Evolutionary conservation across 2,329 filamentous ascomycete genomes (phyloP), one percentile per base, ranked within the genome.

Genomic region (Aspergillus proliferans): DNA sequence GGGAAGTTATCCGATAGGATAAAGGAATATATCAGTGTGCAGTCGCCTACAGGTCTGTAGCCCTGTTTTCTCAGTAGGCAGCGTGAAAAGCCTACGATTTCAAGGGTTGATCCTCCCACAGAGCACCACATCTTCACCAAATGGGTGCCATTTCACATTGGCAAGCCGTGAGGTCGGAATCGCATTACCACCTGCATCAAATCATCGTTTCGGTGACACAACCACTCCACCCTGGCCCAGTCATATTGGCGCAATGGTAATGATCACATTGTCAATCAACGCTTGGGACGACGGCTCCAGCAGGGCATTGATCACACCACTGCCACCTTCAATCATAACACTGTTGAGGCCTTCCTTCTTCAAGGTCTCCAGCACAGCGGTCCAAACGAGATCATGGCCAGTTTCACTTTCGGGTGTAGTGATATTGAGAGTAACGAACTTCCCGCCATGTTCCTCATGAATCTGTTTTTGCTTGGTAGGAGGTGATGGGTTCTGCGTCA

Each of bases 241-340:
- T 84, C 88, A 96, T 0, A 83, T 88, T 4, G 91, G 91, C 2
- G 91, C 89, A 61, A 96, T 84, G 0, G 92, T 96, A 43, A 96
- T 76, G 61, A 96, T 86, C 41, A 95, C 84, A 3, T 84, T 84
- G 61, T 87, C 78, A 22, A 94, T 73, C 4, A 89, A 67, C 3
- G 59, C 52, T 28, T 81, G 75, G 54, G 80, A 79, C 1, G 66
- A 65, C 1, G 78, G 74, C 22, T 76, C 71, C 6, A 96, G 75
- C 4, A 96, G 70, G 2, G 85, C 81, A 61, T 93, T 93, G 64
- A 96, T 94, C 26, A 96, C 81, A 12, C 76, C 72, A 0, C 80
- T 90, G 3, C 91, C 92, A 0, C 92, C 91, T 64, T 96, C 92
- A 38, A 96, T 77, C 92, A 96, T 96, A 46, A 96, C 75, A 63